Conservation (phyloP, 1,284 basidiomycete species). For the Leccinum holopus region DNA sequence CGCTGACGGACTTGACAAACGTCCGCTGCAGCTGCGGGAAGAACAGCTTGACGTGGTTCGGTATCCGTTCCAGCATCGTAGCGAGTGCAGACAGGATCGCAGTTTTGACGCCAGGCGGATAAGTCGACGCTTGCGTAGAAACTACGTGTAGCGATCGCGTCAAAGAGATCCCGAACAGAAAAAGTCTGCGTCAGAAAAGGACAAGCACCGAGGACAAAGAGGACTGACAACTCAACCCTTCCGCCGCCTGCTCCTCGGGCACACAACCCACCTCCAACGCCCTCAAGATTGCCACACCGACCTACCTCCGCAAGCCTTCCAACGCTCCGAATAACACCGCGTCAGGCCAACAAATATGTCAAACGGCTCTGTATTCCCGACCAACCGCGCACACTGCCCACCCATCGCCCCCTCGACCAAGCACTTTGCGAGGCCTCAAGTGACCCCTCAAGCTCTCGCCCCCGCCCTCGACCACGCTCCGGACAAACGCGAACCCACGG, state of each 20-base stretch:
- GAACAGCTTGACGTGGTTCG: too few species aligned
- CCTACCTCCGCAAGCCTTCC: constrained; percentile 64
- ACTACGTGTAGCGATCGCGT: not conserved
- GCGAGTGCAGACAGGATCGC: too few species aligned
- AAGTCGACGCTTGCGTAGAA: too few species aligned
- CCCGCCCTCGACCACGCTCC: constrained; percentile 48
- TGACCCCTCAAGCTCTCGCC: constrained; percentile 53
- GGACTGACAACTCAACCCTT: constrained; percentile 65
- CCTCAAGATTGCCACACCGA: constrained; percentile 80
- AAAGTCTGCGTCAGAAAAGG: not conserved
- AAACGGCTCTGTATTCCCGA: constrained; percentile 55
- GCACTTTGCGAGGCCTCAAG: constrained; percentile 59
- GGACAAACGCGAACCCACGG: constrained; percentile 69
- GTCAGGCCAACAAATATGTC: constrained; percentile 75
- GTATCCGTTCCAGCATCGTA: too few species aligned
- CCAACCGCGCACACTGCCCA: constrained; percentile 52
- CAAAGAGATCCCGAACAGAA: not conserved
- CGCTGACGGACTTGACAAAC: too few species aligned
- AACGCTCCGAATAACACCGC: constrained; percentile 70
- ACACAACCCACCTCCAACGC: constrained; percentile 65
- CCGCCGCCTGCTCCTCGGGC: constrained; percentile 71
- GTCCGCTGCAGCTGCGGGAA: too few species aligned
- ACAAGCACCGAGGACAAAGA: not conserved
- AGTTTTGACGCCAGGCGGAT: too few species aligned
- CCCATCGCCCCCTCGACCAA: constrained; percentile 67